Base-by-base conservation (phyloP, 2,329 filamentous ascomycete species). In the Ophiostoma perfectum region DNA sequence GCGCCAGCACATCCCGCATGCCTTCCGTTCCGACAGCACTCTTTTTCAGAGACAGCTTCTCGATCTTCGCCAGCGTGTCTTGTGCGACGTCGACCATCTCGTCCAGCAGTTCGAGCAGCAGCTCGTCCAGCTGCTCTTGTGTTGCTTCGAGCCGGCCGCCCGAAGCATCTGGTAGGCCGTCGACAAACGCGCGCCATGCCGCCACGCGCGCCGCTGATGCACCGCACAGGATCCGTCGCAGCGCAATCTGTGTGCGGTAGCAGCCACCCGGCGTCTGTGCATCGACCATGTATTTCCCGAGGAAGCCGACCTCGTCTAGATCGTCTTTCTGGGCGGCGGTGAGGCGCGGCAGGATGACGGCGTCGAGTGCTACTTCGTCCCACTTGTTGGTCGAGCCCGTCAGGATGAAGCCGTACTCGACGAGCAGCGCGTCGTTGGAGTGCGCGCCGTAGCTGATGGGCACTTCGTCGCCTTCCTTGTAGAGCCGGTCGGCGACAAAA, bases 371-470 rank as follows among this genome's bases (percentile, higher is more conserved):
- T 2, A 80, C 76, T 74, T 84, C 82, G 69, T 85, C 83, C 78
- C 80, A 84, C 27, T 76, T 74, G 74, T 85, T 84, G 73, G 84
- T 84, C 41, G 69, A 71, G 18, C 45, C 47, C 5, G 72, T 71
- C 45, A 83, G 76, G 9, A 81, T 74, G 72, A 85, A 85, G 8
- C 83, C 83, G 71, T 85, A 93, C 77, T 92, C 89, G 1, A 86
- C 83, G 1, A 92, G 82, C n/a, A 92, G 78, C 72, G 90, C 89
- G 75, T 92, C 90, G 72, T 91, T 90, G 47, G 83, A 83, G 75
- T 92, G 90, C 0, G 82, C 77, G 5, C 90, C 90, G 73, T 93
- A 93, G 38, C 84, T 86, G 42, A 90, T 85, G 72, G 84, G 85
- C 2, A 93, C 78, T 77, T 93, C 90, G 42, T 88, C 84, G n/a